Percentiles rank a stretch among this genome's conserved stretches.
Conservation (phyloP, 2,329 filamentous ascomycete species). For the Botrytis porri region DNA sequence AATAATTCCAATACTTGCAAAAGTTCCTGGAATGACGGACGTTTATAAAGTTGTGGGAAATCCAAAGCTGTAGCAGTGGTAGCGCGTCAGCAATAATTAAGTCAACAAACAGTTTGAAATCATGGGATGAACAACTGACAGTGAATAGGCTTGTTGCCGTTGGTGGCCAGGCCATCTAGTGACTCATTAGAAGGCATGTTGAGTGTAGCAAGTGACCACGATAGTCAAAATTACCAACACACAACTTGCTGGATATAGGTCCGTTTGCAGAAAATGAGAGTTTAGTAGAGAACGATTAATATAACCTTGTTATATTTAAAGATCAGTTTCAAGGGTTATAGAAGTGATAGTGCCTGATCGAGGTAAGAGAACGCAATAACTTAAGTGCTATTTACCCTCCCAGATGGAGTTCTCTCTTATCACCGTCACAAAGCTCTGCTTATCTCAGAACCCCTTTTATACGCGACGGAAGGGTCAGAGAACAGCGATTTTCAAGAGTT, state of each 20-base stretch:
- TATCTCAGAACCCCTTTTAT: background rate
- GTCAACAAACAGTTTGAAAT: background rate
- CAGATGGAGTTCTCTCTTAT: background rate
- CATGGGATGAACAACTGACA: conserved; percentile 1
- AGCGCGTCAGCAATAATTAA: background rate
- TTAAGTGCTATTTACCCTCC: background rate
- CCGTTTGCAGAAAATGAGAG: background rate
- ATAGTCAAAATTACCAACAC: background rate
- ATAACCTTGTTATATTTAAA: background rate
- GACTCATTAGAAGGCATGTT: conserved; percentile 9
- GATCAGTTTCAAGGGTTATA: background rate
- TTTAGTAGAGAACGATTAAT: background rate
- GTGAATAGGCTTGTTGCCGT: conserved; percentile 9
- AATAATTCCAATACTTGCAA: conserved; percentile 64
- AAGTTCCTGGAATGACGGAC: conserved; percentile 64
- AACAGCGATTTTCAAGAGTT: background rate
- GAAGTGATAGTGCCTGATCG: background rate
- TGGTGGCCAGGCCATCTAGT: background rate
- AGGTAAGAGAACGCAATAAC: background rate
- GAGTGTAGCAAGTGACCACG: background rate
- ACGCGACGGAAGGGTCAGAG: background rate
- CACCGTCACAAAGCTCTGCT: background rate
- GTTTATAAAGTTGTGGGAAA: conserved; percentile 79
- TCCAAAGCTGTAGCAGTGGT: conserved; percentile 54
- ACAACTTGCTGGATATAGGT: background rate